These are phyloP conservation scores for Straminergon stramineum DNA, from an alignment of 225 moss, liverwort and hornwort species.

Conservation along the genomic window DNA sequence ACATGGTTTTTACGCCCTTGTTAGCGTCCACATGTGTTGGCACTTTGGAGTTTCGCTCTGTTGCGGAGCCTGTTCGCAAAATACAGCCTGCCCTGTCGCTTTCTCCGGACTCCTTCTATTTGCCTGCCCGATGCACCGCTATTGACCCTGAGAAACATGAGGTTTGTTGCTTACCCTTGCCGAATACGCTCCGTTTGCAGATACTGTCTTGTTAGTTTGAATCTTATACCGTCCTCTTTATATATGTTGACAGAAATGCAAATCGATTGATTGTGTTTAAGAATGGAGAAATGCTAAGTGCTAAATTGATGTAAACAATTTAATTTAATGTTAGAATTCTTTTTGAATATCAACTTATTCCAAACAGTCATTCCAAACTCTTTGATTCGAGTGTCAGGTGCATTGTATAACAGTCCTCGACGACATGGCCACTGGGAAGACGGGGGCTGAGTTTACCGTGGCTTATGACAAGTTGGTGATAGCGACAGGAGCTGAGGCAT, in stretches of 20 bases:
- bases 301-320: background rate
- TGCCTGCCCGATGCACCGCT: conserved; percentile 51
- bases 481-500: conserved; percentile 65
- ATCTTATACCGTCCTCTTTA: background rate
- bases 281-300: background rate
- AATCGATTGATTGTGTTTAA: background rate
- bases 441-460: conserved; percentile 39
- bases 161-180: conserved; percentile 8
- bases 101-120: conserved; percentile 50
- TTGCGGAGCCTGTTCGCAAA: conserved; percentile 64
- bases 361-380: conserved; percentile 2
- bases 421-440: conserved; percentile 5
- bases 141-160: conserved; percentile 52
- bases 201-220: background rate
- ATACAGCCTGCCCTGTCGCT: conserved; percentile 64
- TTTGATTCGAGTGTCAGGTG: conserved; percentile 30
- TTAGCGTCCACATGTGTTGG: conserved; percentile 75
- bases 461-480: conserved; percentile 80
- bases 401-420: conserved; percentile 49
- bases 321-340: background rate
- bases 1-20: conserved; percentile 89
- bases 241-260: background rate
- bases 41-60: conserved; percentile 74
- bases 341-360: background rate
- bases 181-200: background rate